Evolutionary conservation across 495 filamentous ascomycete genomes (phyloP), one percentile per base, ranked within the genome.

Genomic region (Aspergillus bertholletiae): DNA sequence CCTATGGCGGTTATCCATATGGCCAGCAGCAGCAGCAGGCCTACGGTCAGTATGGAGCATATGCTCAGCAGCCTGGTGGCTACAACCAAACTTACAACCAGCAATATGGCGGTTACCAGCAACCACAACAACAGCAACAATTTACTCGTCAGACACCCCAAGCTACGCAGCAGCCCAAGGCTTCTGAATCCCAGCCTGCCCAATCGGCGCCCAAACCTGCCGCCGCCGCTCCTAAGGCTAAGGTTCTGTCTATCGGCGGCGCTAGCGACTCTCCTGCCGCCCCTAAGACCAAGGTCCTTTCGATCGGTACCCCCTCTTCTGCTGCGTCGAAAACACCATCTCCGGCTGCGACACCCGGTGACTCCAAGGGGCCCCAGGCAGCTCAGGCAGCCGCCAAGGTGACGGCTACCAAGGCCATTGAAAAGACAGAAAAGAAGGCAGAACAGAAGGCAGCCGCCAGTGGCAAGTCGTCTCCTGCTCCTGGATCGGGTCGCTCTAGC

Each of bases 391-490:
- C 79, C 64, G 71, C 80, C 21, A 96, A 96, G 70, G 84, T 88
- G 15, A 80, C 89, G 9, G 90, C 92, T 21, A 73, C 80, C 48
- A 96, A 94, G 75, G 84, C 89, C 1, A 88, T 95, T 30, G 85
- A 93, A 28, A 91, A 90, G 72, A 81, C 85, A 0, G 80, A 86
- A 28, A 88, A 90, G 69, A 71, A 75, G 59, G 64, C 74, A 21
- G 65, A 75, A 12, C 35, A 56, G 17, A 75, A 75, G 60, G 73
- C 75, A 23, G 65, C 68, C 12, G 65, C 78, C n/a, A 84, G 82
- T 56, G 89, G 88, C 46, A 88, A 81, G 53, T 81, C 86, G 7
- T 92, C 90, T 1, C 87, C 91, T 5, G 77, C 88, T 12, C 88
- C 34, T 37, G 13, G 88, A 15, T 92, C 88, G 3, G 90, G 90